Percentiles rank a stretch among this genome's conserved stretches.
Evolutionary conservation across 2,329 filamentous ascomycete species (phyloP).

Genomic region (Claviceps pazoutovae): DNA sequence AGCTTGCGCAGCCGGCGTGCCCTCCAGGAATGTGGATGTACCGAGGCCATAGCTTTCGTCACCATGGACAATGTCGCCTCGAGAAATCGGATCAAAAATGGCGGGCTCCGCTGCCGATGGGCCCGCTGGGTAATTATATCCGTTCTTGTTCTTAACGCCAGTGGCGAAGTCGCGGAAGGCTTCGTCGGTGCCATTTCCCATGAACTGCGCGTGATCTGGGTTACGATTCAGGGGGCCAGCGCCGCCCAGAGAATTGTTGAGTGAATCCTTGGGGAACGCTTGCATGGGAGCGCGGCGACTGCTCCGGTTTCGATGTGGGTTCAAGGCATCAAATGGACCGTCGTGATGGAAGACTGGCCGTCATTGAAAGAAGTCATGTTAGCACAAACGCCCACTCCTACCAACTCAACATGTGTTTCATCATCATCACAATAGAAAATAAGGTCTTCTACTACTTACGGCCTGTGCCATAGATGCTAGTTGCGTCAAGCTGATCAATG

Average conservation of each 20-base stretch:
- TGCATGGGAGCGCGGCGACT: constrained; percentile 83
- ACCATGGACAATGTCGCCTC: constrained; percentile 65
- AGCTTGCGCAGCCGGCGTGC: constrained; percentile 70
- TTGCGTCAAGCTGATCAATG: constrained; percentile 93
- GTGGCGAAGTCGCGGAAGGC: constrained; percentile 69
- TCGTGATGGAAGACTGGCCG: constrained; percentile 84
- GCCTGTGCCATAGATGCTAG: constrained; percentile 86
- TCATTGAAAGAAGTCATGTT: not conserved
- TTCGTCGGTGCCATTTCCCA: constrained; percentile 68
- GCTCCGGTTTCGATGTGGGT: constrained; percentile 82
- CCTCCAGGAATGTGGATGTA: constrained; percentile 90
- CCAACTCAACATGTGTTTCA: not conserved
- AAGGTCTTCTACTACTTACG: constrained; percentile 39
- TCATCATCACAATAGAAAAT: not conserved
- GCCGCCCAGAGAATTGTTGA: constrained; percentile 85
- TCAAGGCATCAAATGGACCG: constrained; percentile 91
- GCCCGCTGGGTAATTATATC: constrained; percentile 7
- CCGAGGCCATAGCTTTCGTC: constrained; percentile 73
- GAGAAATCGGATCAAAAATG: constrained; percentile 54
- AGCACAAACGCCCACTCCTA: too few relatives aligned
- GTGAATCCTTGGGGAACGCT: constrained; percentile 82
- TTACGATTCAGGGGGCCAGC: constrained; percentile 69
- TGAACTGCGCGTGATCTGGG: constrained; percentile 75
- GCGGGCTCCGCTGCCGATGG: constrained; percentile 25
- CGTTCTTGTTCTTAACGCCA: constrained; percentile 17